A percentile compares a stretch with the other conserved stretches of the same genome.
Evolutionary conservation across 2,329 filamentous ascomycete genomes (phyloP).

Genomic region (Xylariaceae sp.): DNA sequence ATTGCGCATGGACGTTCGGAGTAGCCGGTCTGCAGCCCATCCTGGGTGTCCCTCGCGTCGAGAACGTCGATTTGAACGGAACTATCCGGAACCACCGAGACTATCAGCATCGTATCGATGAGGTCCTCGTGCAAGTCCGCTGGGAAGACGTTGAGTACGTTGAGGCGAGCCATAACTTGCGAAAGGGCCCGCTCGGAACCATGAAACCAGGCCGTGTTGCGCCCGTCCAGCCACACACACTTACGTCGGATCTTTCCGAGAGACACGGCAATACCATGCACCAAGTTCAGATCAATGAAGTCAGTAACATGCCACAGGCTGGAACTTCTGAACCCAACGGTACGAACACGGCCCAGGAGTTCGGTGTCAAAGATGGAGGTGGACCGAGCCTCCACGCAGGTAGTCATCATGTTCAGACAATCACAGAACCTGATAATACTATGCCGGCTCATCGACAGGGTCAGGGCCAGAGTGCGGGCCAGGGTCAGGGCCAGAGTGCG

Average conservation of each 20-base stretch:
- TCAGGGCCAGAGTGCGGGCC: background rate
- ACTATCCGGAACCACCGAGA: slow-evolving; percentile 64
- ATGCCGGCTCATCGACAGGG: slow-evolving; percentile 9
- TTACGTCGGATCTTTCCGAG: background rate
- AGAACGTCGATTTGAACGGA: slow-evolving; percentile 63
- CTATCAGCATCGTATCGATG: slow-evolving; percentile 63
- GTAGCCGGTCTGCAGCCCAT: slow-evolving; percentile 78
- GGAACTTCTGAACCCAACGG: slow-evolving; percentile 6
- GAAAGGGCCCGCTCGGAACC: slow-evolving; percentile 7
- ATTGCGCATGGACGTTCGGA: slow-evolving; percentile 73
- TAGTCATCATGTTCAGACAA: slow-evolving; percentile 1
- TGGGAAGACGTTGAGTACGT: slow-evolving; percentile 59
- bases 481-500: too few species aligned
- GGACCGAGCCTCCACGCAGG: slow-evolving; percentile 1
- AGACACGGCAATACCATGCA: slow-evolving; percentile 5
- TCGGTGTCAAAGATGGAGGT: slow-evolving; percentile 5
- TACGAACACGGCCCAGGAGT: slow-evolving; percentile 3
- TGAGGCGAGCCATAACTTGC: slow-evolving; percentile 12
- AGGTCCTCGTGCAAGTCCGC: slow-evolving; percentile 60
- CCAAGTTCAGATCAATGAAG: slow-evolving; percentile 6
- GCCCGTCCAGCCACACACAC: background rate
- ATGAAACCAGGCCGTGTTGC: slow-evolving; percentile 7
- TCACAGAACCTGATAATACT: slow-evolving; percentile 7
- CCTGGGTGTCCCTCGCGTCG: slow-evolving; percentile 57
- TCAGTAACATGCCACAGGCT: slow-evolving; percentile 2